Percentiles rank a stretch among this genome's conserved stretches.
phyloP scores from a whole-genome alignment of 2,329 filamentous ascomycete species.

The Colletotrichum sp. region DNA sequence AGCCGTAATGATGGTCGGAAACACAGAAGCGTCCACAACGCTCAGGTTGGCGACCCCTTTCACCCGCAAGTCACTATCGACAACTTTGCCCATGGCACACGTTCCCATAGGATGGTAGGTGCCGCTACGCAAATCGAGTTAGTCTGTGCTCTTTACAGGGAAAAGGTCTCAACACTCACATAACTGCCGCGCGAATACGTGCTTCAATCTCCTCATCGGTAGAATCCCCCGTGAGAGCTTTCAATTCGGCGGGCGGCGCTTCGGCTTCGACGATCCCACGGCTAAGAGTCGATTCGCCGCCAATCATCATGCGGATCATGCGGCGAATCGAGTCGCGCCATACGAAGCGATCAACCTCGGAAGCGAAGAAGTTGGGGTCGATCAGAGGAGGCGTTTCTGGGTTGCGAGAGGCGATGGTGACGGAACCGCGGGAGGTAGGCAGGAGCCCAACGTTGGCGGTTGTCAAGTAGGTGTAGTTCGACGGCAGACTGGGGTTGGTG shows the following conservation, averaged over 20 bases:
- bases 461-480: conserved; percentile 26
- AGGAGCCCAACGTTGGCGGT: conserved; percentile 25
- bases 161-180: background rate
- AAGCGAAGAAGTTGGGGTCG: conserved; percentile 34
- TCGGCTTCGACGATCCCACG: background rate
- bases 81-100: conserved; percentile 25
- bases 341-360: conserved; percentile 33
- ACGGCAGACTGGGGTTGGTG: background rate
- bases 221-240: background rate
- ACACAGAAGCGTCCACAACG: conserved; percentile 42
- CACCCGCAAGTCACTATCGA: conserved; percentile 36
- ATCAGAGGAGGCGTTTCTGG: conserved; percentile 25
- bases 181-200: background rate
- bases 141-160: background rate
- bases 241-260: background rate
- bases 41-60: conserved; percentile 39
- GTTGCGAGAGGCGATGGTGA: conserved; percentile 25
- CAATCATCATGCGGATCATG: conserved; percentile 25
- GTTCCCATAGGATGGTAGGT: background rate
- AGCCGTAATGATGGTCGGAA: conserved; percentile 27
- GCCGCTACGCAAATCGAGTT: background rate
- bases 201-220: background rate
- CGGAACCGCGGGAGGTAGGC: conserved; percentile 30
- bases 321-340: conserved; percentile 28
- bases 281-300: conserved; percentile 23